Evolutionary conservation across 495 filamentous ascomycete species (phyloP), one percentile per base, ranked within the genome.

Genomic region (Pyrenula massariospora): DNA sequence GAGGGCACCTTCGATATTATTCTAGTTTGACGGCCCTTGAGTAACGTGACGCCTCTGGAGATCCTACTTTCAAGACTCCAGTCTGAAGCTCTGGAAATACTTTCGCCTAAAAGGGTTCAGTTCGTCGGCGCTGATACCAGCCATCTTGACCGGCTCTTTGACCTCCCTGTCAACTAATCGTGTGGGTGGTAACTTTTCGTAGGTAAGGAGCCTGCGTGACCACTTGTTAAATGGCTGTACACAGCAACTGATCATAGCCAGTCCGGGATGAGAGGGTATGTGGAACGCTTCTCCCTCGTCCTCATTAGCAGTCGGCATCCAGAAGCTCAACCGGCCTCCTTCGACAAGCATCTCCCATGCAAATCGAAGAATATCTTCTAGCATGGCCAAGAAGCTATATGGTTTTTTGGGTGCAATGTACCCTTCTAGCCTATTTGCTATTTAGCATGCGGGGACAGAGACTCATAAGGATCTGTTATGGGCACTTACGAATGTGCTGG

Each of bases 241-340:
- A 62, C 88, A 94, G 24, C 91, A 82, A 54, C 77, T 82, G 25
- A 91, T 73, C n/a, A 93, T 66, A 64, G 88, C 79, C 22, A 99
- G 66, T 51, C 82, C 80, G 3, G 85, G 84, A 66, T 96, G 89
- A 54, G 74, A 79, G 1, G 93, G 93, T 15, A 94, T 78, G 0
- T 80, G 73, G 8, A 96, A 78, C 62, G 91, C 86, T 10, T 80
- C 74, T 5, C 31, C 31, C 24, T 79, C 78, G 55, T 84, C 80
- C 54, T 93, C 89, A 65, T 88, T 92, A 0, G 89, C 83, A 1
- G 91, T 95, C 0, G 93, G 93, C 91, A 97, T 96, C 93, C 93
- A 99, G 75, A 99, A 90, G 10, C 83, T 86, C 1, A 98, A 64
- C 50, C 93, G 74, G 0, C 91, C 94, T 58, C 81, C 72, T 25